Evolutionary conservation across 2,329 filamentous ascomycete species (phyloP), one percentile per base, ranked within the genome.

Genomic region (Aspergillus sclerotialis): DNA sequence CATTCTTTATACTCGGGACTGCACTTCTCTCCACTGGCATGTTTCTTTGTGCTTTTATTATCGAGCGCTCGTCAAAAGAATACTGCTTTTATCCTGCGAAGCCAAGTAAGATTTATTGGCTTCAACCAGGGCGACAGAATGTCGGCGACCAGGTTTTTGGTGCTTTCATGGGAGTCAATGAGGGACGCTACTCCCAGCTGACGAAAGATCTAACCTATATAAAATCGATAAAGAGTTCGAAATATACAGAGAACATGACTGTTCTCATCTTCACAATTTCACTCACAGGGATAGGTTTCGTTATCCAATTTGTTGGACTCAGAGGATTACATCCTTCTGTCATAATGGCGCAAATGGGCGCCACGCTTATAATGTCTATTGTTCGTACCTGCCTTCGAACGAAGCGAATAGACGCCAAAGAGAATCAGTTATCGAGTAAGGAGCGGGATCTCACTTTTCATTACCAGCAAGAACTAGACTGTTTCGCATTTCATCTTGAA

Each of bases 71-170:
- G 4, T 61, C 55, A 2, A 48, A 35, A 7, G 44, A 53, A 47
- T 49, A 46, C 33, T 40, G 49, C 12, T 12, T 54, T 26, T 40
- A 46, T 16, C 41, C 48, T 2, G 38, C 44, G 14, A 52, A 43
- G 7, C 45, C 48, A 4, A 55, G 47, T 34, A 58, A 52, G 19
- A 41, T 63, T 1, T 61, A 55, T 36, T 64, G 61, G 62, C 28
- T 64, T 0, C 61, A 66, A 21, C 61, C 60, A 0, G 61, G 62
- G 2, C 45, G 48, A 1, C 60, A 66, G 12, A 30, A 43, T 9
- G 48, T 63, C 4, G 61, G 61, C 2, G 61, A 65, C 24, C 60
- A 65, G 21, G 53, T 53, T 1, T 62, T 64, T 16, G 53, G 56
- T 9, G 44, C 60, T 1, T 66, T 64, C 26, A 42, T 60, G 10